Conservation (phyloP, 331 rosid genomes). For the Telfairia occidentalis region DNA sequence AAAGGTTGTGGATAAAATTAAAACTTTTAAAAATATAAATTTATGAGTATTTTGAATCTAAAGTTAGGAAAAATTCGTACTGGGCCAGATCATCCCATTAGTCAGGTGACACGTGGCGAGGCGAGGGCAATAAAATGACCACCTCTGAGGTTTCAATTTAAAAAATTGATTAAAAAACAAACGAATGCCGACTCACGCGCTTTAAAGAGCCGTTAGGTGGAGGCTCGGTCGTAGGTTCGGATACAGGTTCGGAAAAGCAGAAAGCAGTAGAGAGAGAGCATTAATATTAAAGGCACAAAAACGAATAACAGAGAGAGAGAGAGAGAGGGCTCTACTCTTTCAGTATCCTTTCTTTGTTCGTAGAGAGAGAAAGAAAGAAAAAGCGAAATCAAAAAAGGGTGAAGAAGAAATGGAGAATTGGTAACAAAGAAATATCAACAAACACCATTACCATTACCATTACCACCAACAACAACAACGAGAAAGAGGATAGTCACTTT, state of each 20-base stretch:
- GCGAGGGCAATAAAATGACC: neutral
- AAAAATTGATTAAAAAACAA: neutral
- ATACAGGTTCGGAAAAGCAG: neutral
- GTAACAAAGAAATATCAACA: slow-evolving; percentile 5
- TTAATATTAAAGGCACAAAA: slow-evolving; percentile 2
- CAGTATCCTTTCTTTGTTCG: slow-evolving; percentile 10
- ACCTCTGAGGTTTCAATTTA: neutral
- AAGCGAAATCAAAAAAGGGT: neutral
- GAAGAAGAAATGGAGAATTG: slow-evolving; percentile 5
- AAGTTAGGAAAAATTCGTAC: neutral
- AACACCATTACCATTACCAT: slow-evolving; percentile 3
- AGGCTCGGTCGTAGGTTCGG: neutral
- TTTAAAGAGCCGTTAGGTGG: slow-evolving; percentile 7
- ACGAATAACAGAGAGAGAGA: slow-evolving; percentile 6
- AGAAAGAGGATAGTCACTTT: neutral
- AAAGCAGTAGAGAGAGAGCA: neutral
- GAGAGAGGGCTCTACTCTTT: neutral
- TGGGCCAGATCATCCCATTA: neutral
- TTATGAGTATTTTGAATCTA: no score
- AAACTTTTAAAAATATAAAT: no score
- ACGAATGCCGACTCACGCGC: neutral
- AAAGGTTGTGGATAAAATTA: no score
- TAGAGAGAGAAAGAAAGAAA: neutral
- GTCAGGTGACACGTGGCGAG: neutral
- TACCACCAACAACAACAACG: neutral